These are phyloP conservation scores for Ailanthus altissimus DNA, from an alignment of 345 rosid genomes.

Conservation along the genomic window DNA sequence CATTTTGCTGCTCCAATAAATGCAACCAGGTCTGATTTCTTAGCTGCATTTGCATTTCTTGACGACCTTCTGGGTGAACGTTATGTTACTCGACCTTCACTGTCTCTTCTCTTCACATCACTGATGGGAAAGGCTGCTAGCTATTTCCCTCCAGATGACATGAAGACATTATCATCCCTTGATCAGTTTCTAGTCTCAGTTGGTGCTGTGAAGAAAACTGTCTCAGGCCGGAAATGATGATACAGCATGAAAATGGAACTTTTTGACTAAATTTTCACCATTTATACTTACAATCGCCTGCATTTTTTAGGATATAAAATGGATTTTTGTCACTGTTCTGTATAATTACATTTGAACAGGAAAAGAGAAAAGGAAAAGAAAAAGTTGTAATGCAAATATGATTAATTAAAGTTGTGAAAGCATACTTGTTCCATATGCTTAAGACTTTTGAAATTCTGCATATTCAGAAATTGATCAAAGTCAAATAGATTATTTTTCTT, in stretches of 20 bases:
- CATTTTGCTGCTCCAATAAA: conserved; percentile 92
- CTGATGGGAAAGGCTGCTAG: conserved; percentile 92
- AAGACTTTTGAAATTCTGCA: too few relatives aligned
- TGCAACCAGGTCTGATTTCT: conserved; percentile 78
- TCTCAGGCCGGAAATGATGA: conserved; percentile 71
- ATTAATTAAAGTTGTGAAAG: too few relatives aligned
- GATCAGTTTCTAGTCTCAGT: conserved; percentile 88
- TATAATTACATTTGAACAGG: not conserved
- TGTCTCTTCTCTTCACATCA: conserved; percentile 66
- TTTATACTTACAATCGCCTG: not conserved
- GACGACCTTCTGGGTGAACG: conserved; percentile 84
- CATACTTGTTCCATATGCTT: too few relatives aligned
- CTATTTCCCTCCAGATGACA: conserved; percentile 96
- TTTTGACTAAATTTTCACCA: not conserved
- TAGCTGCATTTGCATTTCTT: conserved; percentile 83
- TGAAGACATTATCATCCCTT: conserved; percentile 90
- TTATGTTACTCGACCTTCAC: conserved; percentile 64
- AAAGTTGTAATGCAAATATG: not conserved
- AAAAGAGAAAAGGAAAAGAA: not conserved
- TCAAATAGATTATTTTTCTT: not conserved
- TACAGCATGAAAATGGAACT: conserved; percentile 6
- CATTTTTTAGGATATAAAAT: not conserved
- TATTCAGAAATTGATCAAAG: not conserved
- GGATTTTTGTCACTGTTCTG: conserved; percentile 2
- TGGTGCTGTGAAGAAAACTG: conserved; percentile 92